Evolutionary conservation across 2,329 filamentous ascomycete species (phyloP), one percentile per base, ranked within the genome.

Genomic region (Colletotrichum incanum): DNA sequence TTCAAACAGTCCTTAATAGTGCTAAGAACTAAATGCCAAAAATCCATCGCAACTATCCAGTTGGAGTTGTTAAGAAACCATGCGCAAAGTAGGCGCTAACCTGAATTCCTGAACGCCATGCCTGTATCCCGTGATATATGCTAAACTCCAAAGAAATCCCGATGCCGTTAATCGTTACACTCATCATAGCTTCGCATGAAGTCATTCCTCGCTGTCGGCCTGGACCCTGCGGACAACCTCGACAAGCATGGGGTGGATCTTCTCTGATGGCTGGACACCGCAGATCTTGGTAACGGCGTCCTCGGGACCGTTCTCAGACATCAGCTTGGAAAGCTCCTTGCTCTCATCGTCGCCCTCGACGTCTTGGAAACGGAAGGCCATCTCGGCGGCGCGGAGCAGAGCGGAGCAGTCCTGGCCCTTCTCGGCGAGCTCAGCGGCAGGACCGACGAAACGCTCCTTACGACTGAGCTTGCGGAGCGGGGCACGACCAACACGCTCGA

Each of bases 381-480:
- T 94, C 87, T 98, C 96, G 56, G 96, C 90, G 26, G 94, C 93
- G 71, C 92, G 93, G 65, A 98, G 86, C 39, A 99, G 88, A 65
- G 90, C 91, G 70, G 91, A 88, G 81, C 92, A 93, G 77, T 90
- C 89, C 83, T 94, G 87, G 71, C 91, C 94, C 72, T 89, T 87
- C 87, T 98, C 94, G 56, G 95, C 95, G 23, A 99, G 90, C 84
- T 97, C 93, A 12, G 94, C 91, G 56, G 96, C 96, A 6, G 96
- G 96, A 56, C 93, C 95, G 77, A 99, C 92, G 86, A 99, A 98
- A 55, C 96, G 95, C 86, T 99, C 96, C 86, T 97, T 96, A 83
- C 95, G 93, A 75, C 93, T 93, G 43, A 99, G 89, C 88, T 99
- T 99, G 81, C 96, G 93, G 73, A 99, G 87, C 23, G 96, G 96